A percentile compares a stretch with the other conserved stretches of the same genome.
These are phyloP conservation scores for Hordeum marinum DNA, from an alignment of 176 grass and related monocot species.

Conservation along the genomic window DNA sequence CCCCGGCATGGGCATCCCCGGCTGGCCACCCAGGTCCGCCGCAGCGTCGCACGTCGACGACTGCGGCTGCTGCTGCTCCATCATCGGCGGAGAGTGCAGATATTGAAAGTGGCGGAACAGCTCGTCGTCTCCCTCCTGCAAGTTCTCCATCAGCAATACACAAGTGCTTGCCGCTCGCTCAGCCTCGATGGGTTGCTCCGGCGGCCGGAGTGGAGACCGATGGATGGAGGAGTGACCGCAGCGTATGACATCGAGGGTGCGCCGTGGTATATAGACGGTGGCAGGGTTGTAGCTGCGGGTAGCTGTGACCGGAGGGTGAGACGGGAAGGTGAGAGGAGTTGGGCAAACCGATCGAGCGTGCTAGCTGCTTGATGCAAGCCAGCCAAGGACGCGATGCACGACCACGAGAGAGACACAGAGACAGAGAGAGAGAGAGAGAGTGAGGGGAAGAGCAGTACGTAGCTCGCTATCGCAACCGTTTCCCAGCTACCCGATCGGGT, in stretches of 20 bases:
- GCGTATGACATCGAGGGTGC: neutral
- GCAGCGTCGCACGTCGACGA: neutral
- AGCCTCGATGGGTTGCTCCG: neutral
- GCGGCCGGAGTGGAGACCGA: neutral
- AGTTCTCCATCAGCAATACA: conserved; percentile 1
- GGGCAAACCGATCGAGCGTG: conserved; percentile 28
- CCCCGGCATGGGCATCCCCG: neutral
- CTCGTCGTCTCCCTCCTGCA: neutral
- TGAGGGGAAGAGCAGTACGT: neutral
- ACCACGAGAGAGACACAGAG: neutral
- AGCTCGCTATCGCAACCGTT: neutral
- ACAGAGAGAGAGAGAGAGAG: neutral
- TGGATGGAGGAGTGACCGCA: neutral
- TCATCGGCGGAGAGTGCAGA: neutral
- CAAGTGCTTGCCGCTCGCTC: no score
- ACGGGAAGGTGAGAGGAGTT: conserved; percentile 75
- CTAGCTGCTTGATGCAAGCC: neutral
- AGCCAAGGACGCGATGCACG: neutral
- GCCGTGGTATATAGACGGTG: conserved; percentile 23
- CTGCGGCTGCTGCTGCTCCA: neutral
- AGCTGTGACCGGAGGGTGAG: conserved; percentile 43
- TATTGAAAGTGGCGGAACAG: neutral
- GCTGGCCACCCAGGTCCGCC: neutral
- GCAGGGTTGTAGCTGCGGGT: conserved; percentile 25
- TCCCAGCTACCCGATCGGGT: conserved; percentile 44